phyloP scores from a whole-genome alignment of 1,284 basidiomycete genomes.

The Anthracocystis walkeri region DNA sequence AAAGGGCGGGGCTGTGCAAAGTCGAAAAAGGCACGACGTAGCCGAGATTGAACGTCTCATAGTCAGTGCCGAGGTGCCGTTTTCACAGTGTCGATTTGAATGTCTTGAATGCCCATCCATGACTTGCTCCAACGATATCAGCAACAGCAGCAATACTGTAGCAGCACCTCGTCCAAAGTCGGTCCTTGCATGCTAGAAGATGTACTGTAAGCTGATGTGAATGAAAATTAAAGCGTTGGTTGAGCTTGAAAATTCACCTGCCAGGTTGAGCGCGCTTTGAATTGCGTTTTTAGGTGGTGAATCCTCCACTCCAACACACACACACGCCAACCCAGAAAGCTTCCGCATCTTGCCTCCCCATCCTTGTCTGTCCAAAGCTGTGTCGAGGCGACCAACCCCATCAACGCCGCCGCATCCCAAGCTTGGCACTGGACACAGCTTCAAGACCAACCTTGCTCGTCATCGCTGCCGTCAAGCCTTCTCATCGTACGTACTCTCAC shows the following conservation, averaged over 20 bases:
- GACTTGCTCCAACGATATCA: no score
- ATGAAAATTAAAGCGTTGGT: neutral
- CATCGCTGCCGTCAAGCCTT: neutral
- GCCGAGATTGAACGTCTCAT: no score
- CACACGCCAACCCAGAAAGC: neutral
- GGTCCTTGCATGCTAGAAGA: no score
- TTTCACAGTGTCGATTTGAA: no score
- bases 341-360: neutral
- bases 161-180: no score
- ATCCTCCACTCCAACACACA: constrained; percentile 4
- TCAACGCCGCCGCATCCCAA: constrained; percentile 3
- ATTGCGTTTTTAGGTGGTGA: no score
- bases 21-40: no score
- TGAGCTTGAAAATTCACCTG: neutral
- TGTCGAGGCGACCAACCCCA: neutral
- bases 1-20: no score
- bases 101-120: no score
- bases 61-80: no score
- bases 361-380: neutral
- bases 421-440: constrained; percentile 5
- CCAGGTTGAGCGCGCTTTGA: neutral
- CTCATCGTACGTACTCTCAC: constrained; percentile 2
- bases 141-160: no score
- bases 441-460: neutral
- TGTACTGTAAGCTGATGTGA: no score